A percentile compares a stretch with the other conserved stretches of the same genome.
Conservation (phyloP, 306 rosid species). For the Bauhinia variegata region DNA sequence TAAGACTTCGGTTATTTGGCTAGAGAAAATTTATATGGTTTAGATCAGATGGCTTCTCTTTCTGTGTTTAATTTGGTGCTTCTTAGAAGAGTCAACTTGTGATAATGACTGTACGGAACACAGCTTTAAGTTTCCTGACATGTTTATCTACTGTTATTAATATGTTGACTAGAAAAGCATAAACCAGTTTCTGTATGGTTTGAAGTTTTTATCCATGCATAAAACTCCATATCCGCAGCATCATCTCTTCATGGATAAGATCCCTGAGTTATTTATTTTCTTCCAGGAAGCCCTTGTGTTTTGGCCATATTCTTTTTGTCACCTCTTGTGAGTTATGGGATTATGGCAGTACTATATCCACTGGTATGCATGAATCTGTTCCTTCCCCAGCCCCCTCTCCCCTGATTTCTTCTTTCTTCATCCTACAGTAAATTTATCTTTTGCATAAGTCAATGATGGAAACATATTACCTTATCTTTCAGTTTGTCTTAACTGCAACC, state of each 20-base stretch:
- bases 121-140: no score
- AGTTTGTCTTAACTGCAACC: constrained; percentile 95
- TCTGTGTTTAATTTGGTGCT: constrained; percentile 16
- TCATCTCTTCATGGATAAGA: constrained; percentile 36
- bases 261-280: constrained; percentile 36
- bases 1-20: constrained; percentile 17
- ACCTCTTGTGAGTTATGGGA: constrained; percentile 85
- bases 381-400: not conserved
- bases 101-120: constrained; percentile 13
- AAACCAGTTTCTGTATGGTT: not conserved
- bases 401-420: constrained; percentile 23
- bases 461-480: constrained; percentile 34
- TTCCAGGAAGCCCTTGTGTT: constrained; percentile 94
- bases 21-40: constrained; percentile 19
- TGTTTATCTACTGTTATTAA: no score
- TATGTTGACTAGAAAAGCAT: no score
- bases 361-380: constrained; percentile 57
- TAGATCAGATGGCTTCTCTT: constrained; percentile 19
- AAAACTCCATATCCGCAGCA: constrained; percentile 1
- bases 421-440: constrained; percentile 1
- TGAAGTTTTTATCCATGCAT: not conserved
- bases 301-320: constrained; percentile 80
- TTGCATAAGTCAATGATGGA: constrained; percentile 6
- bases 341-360: constrained; percentile 88
- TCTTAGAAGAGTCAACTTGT: constrained; percentile 10